phyloP scores from a whole-genome alignment of 2,329 filamentous ascomycete species.

The Colletotrichum sp. region DNA sequence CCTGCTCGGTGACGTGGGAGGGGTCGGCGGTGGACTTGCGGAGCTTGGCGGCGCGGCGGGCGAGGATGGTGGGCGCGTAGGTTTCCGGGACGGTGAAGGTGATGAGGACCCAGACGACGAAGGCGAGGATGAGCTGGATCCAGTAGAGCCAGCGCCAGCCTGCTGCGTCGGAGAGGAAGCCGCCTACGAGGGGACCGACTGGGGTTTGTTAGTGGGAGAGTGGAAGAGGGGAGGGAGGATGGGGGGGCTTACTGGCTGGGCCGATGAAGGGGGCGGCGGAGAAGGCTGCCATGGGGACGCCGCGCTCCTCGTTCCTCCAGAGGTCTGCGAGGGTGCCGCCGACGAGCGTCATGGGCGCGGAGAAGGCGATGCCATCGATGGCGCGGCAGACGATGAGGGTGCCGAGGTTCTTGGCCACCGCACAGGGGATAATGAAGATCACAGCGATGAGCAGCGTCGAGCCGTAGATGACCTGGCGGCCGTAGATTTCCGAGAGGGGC shows the following conservation, averaged over 20 bases:
- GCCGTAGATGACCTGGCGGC: constrained; percentile 73
- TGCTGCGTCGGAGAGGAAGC: constrained; percentile 71
- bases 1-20: constrained; percentile 78
- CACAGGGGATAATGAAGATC: constrained; percentile 81
- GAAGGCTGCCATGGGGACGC: constrained; percentile 87
- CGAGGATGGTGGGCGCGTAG: constrained; percentile 81
- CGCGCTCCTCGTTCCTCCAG: constrained; percentile 84
- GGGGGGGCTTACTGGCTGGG: constrained; percentile 61
- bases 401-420: constrained; percentile 75
- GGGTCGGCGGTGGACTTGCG: constrained; percentile 70
- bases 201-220: background rate
- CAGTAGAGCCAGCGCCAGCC: constrained; percentile 89
- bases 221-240: background rate
- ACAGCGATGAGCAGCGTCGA: constrained; percentile 73
- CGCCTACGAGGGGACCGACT: constrained; percentile 77
- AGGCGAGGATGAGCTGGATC: constrained; percentile 81
- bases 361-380: constrained; percentile 85
- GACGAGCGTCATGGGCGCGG: constrained; percentile 84
- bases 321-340: constrained; percentile 83
- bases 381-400: constrained; percentile 78
- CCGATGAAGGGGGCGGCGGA: constrained; percentile 83
- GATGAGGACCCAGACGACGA: constrained; percentile 74
- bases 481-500: constrained; percentile 77
- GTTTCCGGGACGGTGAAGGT: constrained; percentile 92
- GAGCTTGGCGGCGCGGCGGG: constrained; percentile 71